Percentiles rank a stretch among this genome's conserved stretches.
Evolutionary conservation across 345 rosid genomes (phyloP).

Genomic region (Nasturtium officinale): DNA sequence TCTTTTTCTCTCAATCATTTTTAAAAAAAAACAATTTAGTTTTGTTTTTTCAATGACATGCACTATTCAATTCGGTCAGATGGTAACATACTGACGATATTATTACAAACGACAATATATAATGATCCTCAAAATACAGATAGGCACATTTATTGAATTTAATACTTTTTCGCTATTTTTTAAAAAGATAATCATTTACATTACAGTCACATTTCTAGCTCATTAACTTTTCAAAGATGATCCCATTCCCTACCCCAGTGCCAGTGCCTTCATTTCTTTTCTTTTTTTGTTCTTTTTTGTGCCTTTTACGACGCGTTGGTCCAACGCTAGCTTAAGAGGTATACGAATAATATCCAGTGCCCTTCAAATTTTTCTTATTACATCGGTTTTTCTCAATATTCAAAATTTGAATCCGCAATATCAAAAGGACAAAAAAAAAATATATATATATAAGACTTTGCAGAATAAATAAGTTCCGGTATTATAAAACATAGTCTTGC

Average conservation of each 20-base stretch:
- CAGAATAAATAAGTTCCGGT: background rate
- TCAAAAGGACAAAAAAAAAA: background rate
- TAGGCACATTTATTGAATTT: background rate
- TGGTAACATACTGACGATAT: background rate
- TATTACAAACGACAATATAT: background rate
- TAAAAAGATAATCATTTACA: background rate
- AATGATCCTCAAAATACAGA: background rate
- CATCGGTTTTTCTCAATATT: background rate
- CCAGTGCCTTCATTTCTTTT: background rate
- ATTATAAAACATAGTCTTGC: conserved; percentile 9
- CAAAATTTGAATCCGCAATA: background rate
- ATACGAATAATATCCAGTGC: background rate
- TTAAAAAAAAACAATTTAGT: too few species aligned
- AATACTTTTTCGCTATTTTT: background rate
- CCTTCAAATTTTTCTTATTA: background rate
- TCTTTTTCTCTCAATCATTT: too few species aligned
- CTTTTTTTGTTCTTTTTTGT: background rate
- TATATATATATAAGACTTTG: too few species aligned
- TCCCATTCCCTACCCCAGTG: background rate
- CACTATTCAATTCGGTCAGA: background rate
- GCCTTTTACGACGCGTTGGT: conserved; percentile 33
- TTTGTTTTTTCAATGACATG: background rate
- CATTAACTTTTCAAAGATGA: background rate
- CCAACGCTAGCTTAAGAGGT: conserved; percentile 30
- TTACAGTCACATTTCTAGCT: background rate